Percentiles rank a stretch among this genome's conserved stretches.
Conservation (phyloP, 352 stramenopile species). For the Globisporangium megalacanthum region DNA sequence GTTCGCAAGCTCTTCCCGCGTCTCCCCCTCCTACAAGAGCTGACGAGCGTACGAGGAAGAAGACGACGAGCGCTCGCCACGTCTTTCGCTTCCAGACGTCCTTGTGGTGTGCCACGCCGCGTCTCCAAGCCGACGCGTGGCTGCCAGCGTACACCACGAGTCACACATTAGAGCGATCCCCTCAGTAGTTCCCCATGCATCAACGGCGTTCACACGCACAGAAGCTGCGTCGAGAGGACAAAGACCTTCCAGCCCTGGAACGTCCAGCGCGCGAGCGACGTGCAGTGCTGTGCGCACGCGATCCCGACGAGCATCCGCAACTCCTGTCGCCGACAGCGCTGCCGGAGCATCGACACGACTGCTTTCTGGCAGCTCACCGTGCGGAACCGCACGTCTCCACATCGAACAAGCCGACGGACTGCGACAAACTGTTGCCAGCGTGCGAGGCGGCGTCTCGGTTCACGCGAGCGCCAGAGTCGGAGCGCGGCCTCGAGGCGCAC, state of each 20-base stretch:
- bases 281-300: conserved; percentile 18
- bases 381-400: conserved; percentile 27
- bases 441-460: conserved; percentile 33
- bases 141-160: conserved; percentile 3
- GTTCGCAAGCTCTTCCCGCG: too few species aligned
- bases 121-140: conserved; percentile 30
- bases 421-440: conserved; percentile 47
- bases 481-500: conserved; percentile 26
- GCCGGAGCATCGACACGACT: conserved; percentile 16
- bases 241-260: conserved; percentile 38
- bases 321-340: conserved; percentile 20
- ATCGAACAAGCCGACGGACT: conserved; percentile 19
- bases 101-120: conserved; percentile 21
- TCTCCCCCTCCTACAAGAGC: too few species aligned
- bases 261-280: conserved; percentile 23
- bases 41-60: conserved; percentile 23
- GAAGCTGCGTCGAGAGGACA: conserved; percentile 30
- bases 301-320: conserved; percentile 15
- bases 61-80: conserved; percentile 13
- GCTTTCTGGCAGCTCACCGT: conserved; percentile 15
- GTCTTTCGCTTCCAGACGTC: conserved; percentile 3
- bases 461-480: conserved; percentile 37
- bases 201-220: conserved; percentile 20
- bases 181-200: not conserved
- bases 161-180: not conserved